Evolutionary conservation across 768 basidiomycete species (phyloP), one percentile per base, ranked within the genome.

Genomic region (Phylloporus sp.): DNA sequence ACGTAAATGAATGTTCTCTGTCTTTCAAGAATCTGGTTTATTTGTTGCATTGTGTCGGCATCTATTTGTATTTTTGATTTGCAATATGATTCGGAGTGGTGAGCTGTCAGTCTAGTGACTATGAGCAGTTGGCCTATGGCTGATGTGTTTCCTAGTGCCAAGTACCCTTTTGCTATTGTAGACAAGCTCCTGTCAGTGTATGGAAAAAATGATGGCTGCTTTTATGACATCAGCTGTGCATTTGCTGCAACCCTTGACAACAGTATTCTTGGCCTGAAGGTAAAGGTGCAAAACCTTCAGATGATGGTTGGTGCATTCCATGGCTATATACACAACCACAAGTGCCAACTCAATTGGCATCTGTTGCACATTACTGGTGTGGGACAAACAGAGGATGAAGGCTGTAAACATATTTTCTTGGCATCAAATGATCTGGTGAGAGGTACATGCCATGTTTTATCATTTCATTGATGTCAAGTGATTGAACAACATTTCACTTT

Each of bases 81-180:
- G 46, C 7, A 62, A 68, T 32, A 68, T 68, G 63, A 51, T 66
- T 0, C 53, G 49, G 29, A 66, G 65, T 28, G 60, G 47, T 10
- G 53, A 54, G 12, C 40, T 27, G 53, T 54, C 22, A 45, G 47
- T 49, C n/a, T n/a, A n/a, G n/a, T n/a, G n/a, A n/a, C n/a, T n/a
- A n/a, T n/a, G n/a, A n/a, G n/a, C n/a, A n/a, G n/a, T n/a, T n/a
- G n/a, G n/a, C n/a, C n/a, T n/a, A n/a, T n/a, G n/a, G n/a, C n/a
- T n/a, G n/a, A 18, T 22, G 4, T 10, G 7, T 11, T 44, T 2
- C 28, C 13, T 22, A 65, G 61, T 6, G 57, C 61, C n/a, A 63
- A 66, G 46, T 67, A 60, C 39, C 52, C 56, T 5, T 47, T 66
- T 2, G 59, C 56, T 0, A 31, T 59, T 6, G 24, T 59, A 3